Evolutionary conservation across 1,139 yeast species (phyloP), one percentile per base, ranked within the genome.

Genomic region (Casaregolazyma suthepensis): DNA sequence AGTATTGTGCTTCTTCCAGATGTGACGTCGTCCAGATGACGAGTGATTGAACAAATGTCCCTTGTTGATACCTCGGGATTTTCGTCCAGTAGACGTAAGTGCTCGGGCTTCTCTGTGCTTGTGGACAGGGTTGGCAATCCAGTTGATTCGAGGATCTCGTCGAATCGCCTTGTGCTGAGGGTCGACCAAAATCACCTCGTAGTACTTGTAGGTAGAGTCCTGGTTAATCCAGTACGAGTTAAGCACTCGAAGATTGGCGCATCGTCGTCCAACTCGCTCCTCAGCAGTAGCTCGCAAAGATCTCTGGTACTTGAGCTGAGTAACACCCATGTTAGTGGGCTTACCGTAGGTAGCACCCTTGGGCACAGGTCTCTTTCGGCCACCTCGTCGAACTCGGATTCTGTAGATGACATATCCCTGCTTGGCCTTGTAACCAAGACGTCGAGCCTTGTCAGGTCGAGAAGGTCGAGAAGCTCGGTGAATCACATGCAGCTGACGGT

Each of bases 341-440:
- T 93, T 93, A 88, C 99, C 99, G 86, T 91, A 91, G 76, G 98
- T 93, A 72, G 97, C 98, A 87, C 99, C 99, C 93, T 93, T 93
- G 82, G 95, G 91, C 73, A 87, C 98, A 72, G 97, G 98, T 83
- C 96, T 89, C 96, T 93, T 93, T 86, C 99, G 91, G 83, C 94
- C 93, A 83, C 99, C 99, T 82, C 99, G 89, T 84, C 98, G 90
- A 72, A 93, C 99, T 81, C 99, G 90, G 77, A 91, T 80, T 80
- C 99, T 87, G 96, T 80, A 93, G 83, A 93, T 83, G 67, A 88
- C 97, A 76, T 88, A 93, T 70, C 99, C 99, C 83, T 93, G 99
- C 87, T 93, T 93, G 80, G 99, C 99, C 87, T 93, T 93, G 97
- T 93, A 93, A 69, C 99, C 99, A 74, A 93, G 85, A 80, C 96